These are phyloP conservation scores for Paradendryphiella salina DNA, from an alignment of 2,329 filamentous ascomycete genomes.

Conservation along the genomic window DNA sequence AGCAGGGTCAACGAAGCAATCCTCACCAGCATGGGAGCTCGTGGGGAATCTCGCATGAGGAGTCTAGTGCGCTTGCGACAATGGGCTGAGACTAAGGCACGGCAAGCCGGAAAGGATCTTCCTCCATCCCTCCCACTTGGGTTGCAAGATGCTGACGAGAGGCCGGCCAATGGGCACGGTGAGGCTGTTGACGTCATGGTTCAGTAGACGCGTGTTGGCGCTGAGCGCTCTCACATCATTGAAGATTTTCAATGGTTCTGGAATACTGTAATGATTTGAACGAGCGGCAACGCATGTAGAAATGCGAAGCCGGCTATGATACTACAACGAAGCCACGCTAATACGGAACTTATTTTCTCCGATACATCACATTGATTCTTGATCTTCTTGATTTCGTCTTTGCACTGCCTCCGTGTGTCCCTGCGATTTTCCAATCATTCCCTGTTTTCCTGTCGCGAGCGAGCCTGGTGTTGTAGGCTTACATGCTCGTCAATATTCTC, in stretches of 20 bases:
- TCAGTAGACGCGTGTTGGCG: slow-evolving; percentile 15
- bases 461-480: background rate
- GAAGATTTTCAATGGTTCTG: background rate
- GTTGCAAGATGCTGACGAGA: slow-evolving; percentile 43
- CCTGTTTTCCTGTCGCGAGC: background rate
- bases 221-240: background rate
- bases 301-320: background rate
- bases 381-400: background rate
- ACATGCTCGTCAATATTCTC: background rate
- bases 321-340: background rate
- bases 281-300: background rate
- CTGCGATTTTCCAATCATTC: background rate
- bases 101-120: slow-evolving; percentile 49
- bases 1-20: slow-evolving; percentile 88
- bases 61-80: slow-evolving; percentile 78
- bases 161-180: slow-evolving; percentile 31
- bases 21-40: slow-evolving; percentile 69
- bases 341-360: background rate
- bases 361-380: background rate
- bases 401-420: background rate
- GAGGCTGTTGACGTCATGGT: slow-evolving; percentile 46
- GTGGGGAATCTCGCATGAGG: slow-evolving; percentile 79
- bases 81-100: slow-evolving; percentile 75
- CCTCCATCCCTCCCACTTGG: slow-evolving; percentile 50
- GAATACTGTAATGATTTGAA: background rate